These are phyloP conservation scores for Tetrapisispora iriomotensis DNA, from an alignment of 805 yeast genomes.

Conservation along the genomic window DNA sequence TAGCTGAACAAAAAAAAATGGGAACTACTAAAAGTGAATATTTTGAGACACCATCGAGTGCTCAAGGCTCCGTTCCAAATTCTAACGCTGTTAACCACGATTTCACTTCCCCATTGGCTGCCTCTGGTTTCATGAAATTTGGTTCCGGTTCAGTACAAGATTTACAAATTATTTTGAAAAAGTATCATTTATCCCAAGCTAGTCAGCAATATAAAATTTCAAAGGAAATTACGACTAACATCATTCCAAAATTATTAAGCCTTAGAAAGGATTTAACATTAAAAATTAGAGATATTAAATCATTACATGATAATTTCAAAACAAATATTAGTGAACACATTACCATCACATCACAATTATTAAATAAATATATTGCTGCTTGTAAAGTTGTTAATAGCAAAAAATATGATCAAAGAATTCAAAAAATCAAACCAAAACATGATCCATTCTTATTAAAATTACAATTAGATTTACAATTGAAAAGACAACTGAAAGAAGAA, in stretches of 20 bases:
- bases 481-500: slow-evolving; percentile 51
- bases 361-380: slow-evolving; percentile 39
- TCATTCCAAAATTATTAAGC: slow-evolving; percentile 50
- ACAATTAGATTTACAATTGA: slow-evolving; percentile 55
- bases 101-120: slow-evolving; percentile 14
- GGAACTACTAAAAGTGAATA: background rate
- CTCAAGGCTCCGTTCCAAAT: background rate
- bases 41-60: background rate
- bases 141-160: slow-evolving; percentile 75
- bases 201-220: slow-evolving; percentile 44
- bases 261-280: slow-evolving; percentile 58
- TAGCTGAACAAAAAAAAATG: slow-evolving; percentile 16
- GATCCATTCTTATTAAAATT: slow-evolving; percentile 60
- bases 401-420: slow-evolving; percentile 1
- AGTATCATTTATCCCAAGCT: slow-evolving; percentile 52
- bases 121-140: slow-evolving; percentile 52
- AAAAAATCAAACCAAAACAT: slow-evolving; percentile 28
- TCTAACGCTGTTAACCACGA: background rate
- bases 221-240: slow-evolving; percentile 43
- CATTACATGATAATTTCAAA: slow-evolving; percentile 53
- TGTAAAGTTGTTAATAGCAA: slow-evolving; percentile 31
- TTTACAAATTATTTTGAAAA: slow-evolving; percentile 56
- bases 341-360: slow-evolving; percentile 49
- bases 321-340: slow-evolving; percentile 51
- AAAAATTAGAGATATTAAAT: slow-evolving; percentile 74